Evolutionary conservation across 192 early-diverging fungal species (phyloP), one percentile per base, ranked within the genome.

Genomic region (Obelidium mucronatum): DNA sequence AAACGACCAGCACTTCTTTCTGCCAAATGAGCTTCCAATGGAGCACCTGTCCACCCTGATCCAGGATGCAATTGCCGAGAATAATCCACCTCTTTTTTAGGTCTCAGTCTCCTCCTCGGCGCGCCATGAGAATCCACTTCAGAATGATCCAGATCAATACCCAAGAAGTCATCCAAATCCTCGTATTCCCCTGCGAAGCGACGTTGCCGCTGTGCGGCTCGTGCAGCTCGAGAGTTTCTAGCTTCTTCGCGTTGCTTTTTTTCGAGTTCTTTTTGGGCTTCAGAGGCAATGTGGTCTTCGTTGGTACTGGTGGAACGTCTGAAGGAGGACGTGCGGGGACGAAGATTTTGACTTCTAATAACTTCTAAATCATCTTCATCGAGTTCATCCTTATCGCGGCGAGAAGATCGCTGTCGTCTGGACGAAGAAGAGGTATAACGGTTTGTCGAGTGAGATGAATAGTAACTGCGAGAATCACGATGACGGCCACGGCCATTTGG

Each of bases 1-100:
- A 35, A 52, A 8, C 44, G 31, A 24, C 54, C 71, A n/a, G 11
- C 28, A 34, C 34, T 26, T 61, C 58, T 8, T n/a, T 75, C 59
- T 15, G 61, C 37, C 4, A 56, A 36, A 5, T 67, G 22, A 8
- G 36, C 74, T 35, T 67, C 74, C 4, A 67, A 19, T 19, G 64
- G 62, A 26, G 67, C 44, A 17, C 74, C 74, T 31, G 6, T 44
- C 74, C 74, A 76, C 17, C 74, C 74, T 1, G 40, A 3, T 31
- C 74, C 74, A 3, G 74, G 74, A 34, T 65, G 62, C 62, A 76
- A 17, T 31, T 76, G 74, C 44, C 74, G 13, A 22, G 61, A 52
- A 36, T 76, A 76, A 56, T 76, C 65, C 26, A 76, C 55, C n/a
- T 56, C 6, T 36, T 56, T 56, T n/a, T 64, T 62, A 11, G 74